Conservation (phyloP, 306 rosid genomes). For the Vigna mungo region DNA sequence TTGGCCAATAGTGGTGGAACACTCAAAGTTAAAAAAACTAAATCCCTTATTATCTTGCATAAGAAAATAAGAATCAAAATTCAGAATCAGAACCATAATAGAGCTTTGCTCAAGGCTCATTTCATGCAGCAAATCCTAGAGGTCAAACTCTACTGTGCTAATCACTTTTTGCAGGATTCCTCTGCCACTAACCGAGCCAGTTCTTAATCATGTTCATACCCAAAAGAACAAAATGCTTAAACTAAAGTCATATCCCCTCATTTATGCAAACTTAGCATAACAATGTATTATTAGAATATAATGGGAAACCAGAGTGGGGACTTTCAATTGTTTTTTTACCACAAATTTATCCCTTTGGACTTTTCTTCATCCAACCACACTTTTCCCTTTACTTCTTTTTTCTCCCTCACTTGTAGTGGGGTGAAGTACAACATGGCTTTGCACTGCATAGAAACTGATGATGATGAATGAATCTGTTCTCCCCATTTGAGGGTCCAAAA, state of each 20-base stretch:
- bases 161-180: constrained; percentile 44
- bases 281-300: constrained; percentile 50
- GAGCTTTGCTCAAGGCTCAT: constrained; percentile 37
- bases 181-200: not conserved
- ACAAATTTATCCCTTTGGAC: constrained; percentile 40
- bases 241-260: constrained; percentile 4
- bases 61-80: constrained; percentile 12
- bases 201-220: constrained; percentile 22
- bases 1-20: no score
- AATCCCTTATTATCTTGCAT: constrained; percentile 11
- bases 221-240: constrained; percentile 29
- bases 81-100: constrained; percentile 7
- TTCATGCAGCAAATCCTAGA: constrained; percentile 21
- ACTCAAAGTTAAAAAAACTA: not conserved
- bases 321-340: constrained; percentile 53
- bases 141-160: constrained; percentile 37
- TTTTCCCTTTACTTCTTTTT: not conserved
- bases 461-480: constrained; percentile 34
- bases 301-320: constrained; percentile 60
- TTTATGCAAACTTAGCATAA: constrained; percentile 23
- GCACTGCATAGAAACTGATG: constrained; percentile 32
- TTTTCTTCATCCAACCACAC: constrained; percentile 38
- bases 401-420: constrained; percentile 37
- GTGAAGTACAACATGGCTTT: constrained; percentile 43
- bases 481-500: constrained; percentile 38